Conservation (phyloP, 768 basidiomycete genomes). For the Termitomyces sp. region DNA sequence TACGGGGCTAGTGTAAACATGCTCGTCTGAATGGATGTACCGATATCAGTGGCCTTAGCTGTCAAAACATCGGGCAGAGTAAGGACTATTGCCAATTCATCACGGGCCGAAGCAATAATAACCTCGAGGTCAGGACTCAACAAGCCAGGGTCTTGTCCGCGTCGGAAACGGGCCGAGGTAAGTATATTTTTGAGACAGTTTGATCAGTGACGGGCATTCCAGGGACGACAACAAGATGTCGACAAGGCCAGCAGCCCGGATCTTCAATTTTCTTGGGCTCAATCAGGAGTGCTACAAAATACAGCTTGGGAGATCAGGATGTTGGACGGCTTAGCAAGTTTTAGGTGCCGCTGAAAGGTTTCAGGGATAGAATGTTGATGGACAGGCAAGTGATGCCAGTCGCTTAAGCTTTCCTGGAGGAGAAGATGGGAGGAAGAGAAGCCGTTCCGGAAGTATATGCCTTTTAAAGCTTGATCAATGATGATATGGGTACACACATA, state of each 20-base stretch:
- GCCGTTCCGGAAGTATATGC: constrained; percentile 8
- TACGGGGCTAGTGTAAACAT: constrained; percentile 8
- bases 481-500: constrained; percentile 22
- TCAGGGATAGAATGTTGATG: constrained; percentile 24
- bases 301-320: constrained; percentile 18
- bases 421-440: constrained; percentile 16
- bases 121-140: constrained; percentile 18
- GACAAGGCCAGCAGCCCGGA: constrained; percentile 30
- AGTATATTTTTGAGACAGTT: constrained; percentile 16
- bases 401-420: constrained; percentile 20
- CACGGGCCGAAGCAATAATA: constrained; percentile 15
- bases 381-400: constrained; percentile 29
- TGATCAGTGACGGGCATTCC: constrained; percentile 18
- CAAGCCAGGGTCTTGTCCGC: constrained; percentile 22
- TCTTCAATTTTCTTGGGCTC: constrained; percentile 28
- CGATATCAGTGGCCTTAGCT: constrained; percentile 15
- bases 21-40: constrained; percentile 9
- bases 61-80: constrained; percentile 14
- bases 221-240: constrained; percentile 23
- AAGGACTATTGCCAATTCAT: constrained; percentile 19
- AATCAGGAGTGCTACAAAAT: constrained; percentile 24
- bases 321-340: too few species aligned
- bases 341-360: constrained; percentile 10
- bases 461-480: constrained; percentile 16
- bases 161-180: constrained; percentile 24